Evolutionary conservation across 1,284 basidiomycete species (phyloP), one percentile per base, ranked within the genome.

Genomic region (Cutaneotrichosporon daszewskae): DNA sequence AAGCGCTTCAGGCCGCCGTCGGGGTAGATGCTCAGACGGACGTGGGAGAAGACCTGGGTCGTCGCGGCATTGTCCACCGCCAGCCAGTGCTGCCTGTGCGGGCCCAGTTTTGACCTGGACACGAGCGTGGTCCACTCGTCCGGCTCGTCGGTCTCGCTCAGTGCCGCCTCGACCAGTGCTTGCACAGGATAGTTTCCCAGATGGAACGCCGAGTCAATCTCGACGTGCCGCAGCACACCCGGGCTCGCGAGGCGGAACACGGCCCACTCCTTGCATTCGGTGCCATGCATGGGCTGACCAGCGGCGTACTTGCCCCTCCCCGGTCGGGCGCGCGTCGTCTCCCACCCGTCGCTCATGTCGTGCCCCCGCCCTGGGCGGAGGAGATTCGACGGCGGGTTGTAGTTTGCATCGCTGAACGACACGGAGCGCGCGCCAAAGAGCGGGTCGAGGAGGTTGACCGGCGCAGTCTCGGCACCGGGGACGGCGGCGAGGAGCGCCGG

Each of bases 321-420:
- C 32, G 75, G 74, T 39, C 94, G 77, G 57, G 85, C 91, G 44
- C 95, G 80, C 65, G 87, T 88, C 1, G 94, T 97, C 72, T 98
- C 94, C 95, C 94, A 98, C 6, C 95, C 94, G 64, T 97, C 92
- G 14, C 90, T 84, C 91, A 98, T 98, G 62, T 95, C 86, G 61
- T 83, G 40, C 1, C 85, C 86, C 66, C 94, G 74, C 25, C 94
- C 94, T 2, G 91, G 91, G 28, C 96, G 74, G 44, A 97, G 82
- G 49, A 98, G 74, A 69, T 98, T 97, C 8, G 83, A 79, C 1
- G 92, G 92, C 4, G 85, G 79, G 18, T 92, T 92, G 62, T 90
- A 98, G 73, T 98, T 94, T 62, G 96, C 88, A 72, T 98, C 90
- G 25, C 73, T 75, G 46, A 73, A 74, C 10, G 66, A 60, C 38